Base-by-base conservation (phyloP, 2,329 filamentous ascomycete genomes). In the Didymella arachidicola region DNA sequence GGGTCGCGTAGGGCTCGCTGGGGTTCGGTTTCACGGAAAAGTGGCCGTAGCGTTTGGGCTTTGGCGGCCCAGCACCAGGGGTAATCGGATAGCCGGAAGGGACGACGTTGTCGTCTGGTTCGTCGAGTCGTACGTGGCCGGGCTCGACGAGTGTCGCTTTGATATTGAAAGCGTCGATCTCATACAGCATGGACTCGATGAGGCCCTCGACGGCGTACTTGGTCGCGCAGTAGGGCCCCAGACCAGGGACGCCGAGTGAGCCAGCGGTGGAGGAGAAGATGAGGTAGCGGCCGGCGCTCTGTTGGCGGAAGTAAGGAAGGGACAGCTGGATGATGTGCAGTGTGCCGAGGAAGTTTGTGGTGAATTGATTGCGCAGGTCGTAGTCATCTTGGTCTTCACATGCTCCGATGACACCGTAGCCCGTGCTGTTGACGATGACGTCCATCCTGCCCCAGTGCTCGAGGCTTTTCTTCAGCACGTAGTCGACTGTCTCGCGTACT, bases 361-460 rank as follows among this genome's bases (percentile, higher is more conserved):
- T 92, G 79, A 98, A 97, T 77, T 98, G 95, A 71, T 96, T 94
- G 58, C 93, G 90, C 67, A 98, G 86, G 73, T 98, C 95, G 76
- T 93, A 89, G 74, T 97, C 92, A 76, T 97, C 93, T 79, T 98
- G 95, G 78, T 98, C 95, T 79, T 98, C 95, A 78, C 93, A 97
- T 1, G 94, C 89, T 27, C 92, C 94, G 67, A 98, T 96, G 53
- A 99, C 93, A 52, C 93, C 94, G 78, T 97, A 97, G 16, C 94
- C 94, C 12, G 92, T 93, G 79, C 93, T 97, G 77, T 80, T 98
- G 68, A 90, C 93, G 57, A 98, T 89, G 50, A 97, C 86, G 73
- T 98, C 94, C 64, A 97, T 85, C 59, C 87, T 87, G 0, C 91
- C 90, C 79, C 95, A 98, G 59, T 86, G 87, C 34, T 85, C 81